phyloP scores from a whole-genome alignment of 1,284 basidiomycete species.

The Cryptococcus neoformans region DNA sequence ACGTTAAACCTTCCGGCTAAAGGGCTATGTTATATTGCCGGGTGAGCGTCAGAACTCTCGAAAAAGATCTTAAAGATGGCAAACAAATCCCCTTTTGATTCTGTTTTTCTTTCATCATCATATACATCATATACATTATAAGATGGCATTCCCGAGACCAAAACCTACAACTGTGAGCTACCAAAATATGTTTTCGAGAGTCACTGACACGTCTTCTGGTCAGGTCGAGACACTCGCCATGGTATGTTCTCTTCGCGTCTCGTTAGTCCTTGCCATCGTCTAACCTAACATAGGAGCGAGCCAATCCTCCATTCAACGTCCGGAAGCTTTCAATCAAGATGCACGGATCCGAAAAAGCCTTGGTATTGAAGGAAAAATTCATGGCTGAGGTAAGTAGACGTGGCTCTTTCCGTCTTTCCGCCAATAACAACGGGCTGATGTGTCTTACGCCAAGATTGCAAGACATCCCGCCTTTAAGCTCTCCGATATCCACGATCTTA shows the following conservation, averaged over 20 bases:
- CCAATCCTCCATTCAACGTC: slow-evolving; percentile 54
- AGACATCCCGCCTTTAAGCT: slow-evolving; percentile 56
- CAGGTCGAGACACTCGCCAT: slow-evolving; percentile 48
- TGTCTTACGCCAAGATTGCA: slow-evolving; percentile 37
- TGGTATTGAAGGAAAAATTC: slow-evolving; percentile 51
- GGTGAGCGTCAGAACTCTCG: too few species aligned
- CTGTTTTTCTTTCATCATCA: too few species aligned
- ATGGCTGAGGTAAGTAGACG: slow-evolving; percentile 51
- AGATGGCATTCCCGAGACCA: slow-evolving; percentile 47
- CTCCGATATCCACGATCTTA: slow-evolving; percentile 57
- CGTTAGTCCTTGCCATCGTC: neutral
- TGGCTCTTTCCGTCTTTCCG: neutral
- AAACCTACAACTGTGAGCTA: slow-evolving; percentile 46
- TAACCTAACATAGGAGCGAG: slow-evolving; percentile 45
- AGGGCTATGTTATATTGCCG: too few species aligned
- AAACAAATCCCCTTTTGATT: too few species aligned
- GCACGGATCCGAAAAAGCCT: slow-evolving; percentile 47
- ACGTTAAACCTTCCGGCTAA: too few species aligned
- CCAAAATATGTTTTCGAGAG: neutral
- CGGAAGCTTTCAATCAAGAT: slow-evolving; percentile 47
- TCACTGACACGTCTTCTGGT: neutral
- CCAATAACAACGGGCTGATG: neutral
- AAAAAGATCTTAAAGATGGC: too few species aligned
- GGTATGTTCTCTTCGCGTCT: slow-evolving; percentile 22
- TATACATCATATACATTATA: neutral